Conservation (phyloP, 169 alveolate species). For the Haemoproteus tartakovskyi region DNA sequence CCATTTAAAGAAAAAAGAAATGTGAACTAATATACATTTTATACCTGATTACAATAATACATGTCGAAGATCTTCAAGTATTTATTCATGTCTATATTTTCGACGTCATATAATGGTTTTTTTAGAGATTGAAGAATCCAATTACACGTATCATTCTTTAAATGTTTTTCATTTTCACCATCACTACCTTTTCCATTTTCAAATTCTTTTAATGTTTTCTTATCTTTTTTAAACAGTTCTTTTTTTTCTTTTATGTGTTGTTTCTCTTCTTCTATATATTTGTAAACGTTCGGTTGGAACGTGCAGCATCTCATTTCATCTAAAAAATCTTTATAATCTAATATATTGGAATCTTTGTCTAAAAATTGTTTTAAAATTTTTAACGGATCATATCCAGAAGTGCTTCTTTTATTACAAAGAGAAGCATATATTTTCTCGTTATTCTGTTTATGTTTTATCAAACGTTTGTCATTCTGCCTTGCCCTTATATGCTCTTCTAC, state of each 20-base stretch:
- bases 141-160: no score
- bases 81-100: no score
- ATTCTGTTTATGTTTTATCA: no score
- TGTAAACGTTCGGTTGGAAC: constrained; percentile 45
- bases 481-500: no score
- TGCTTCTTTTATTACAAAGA: not conserved
- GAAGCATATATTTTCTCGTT: no score
- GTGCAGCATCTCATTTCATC: constrained; percentile 18
- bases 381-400: constrained; percentile 51
- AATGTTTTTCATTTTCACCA: constrained; percentile 1
- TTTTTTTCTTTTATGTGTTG: not conserved
- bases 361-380: constrained; percentile 21
- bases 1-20: no score
- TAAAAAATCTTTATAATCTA: not conserved
- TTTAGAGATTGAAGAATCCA: no score
- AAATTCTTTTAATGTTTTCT: not conserved
- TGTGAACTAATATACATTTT: no score
- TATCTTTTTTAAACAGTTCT: not conserved
- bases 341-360: constrained; percentile 7
- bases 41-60: no score
- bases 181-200: not conserved
- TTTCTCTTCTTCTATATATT: constrained; percentile 11
- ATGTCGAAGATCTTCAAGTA: no score
- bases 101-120: no score
- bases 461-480: no score